Evolutionary conservation across 106 monocot genomes (phyloP), one percentile per base, ranked within the genome.

Genomic region (Ottelia alismoides): DNA sequence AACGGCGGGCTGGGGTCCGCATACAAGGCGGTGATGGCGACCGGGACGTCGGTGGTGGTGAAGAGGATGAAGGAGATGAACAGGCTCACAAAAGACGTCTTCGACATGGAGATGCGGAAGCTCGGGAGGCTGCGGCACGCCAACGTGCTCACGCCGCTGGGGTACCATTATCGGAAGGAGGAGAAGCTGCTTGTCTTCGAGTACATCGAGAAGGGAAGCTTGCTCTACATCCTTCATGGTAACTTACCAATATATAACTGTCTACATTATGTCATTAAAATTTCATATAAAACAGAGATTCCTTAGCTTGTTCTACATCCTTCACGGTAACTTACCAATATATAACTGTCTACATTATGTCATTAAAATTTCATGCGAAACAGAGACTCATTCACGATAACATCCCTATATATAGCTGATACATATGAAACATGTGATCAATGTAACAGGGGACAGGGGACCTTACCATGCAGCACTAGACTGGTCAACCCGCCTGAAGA

Each of bases 291-390:
- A n/a, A n/a, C n/a, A n/a, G n/a, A n/a, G n/a, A n/a, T n/a, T n/a
- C n/a, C n/a, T n/a, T n/a, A 87, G 83, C 79, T 51, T 87, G 23
- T 52, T 80, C 30, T 80, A 77, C 49, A 49, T 83, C 31, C 92
- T 93, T 25, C 92, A 92, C 27, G 83, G 92, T 74, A 57, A 20
- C n/a, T n/a, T n/a, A n/a, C n/a, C n/a, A n/a, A n/a, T n/a, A n/a
- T 22, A 2, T 5, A 49, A 20, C 21, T 20, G 6, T 1, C 20
- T 49, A 49, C n/a, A n/a, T n/a, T n/a, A n/a, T n/a, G n/a, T n/a
- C n/a, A n/a, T n/a, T n/a, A n/a, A n/a, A n/a, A n/a, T n/a, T n/a
- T n/a, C 6, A n/a, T n/a, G n/a, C n/a, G n/a, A n/a, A n/a, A n/a
- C n/a, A n/a, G n/a, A 23, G 35, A 23, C 57, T 2, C 31, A 28